phyloP scores from a whole-genome alignment of 371 early-diverging fungal genomes.

The Mucor saturninus region DNA sequence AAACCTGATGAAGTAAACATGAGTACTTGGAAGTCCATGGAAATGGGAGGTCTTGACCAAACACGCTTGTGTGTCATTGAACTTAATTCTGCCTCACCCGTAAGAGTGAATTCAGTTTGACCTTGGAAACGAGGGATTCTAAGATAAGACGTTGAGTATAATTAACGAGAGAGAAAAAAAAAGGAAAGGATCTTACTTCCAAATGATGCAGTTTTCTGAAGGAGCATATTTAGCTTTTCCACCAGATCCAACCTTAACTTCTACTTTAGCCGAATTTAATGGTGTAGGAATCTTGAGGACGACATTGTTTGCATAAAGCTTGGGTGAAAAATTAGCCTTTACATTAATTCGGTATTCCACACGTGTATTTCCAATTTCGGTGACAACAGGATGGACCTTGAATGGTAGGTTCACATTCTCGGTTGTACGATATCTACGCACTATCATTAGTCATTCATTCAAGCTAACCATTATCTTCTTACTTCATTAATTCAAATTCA shows the following conservation, averaged over 20 bases:
- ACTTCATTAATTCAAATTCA: slow-evolving; percentile 93
- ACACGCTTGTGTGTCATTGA: slow-evolving; percentile 78
- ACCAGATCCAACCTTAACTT: slow-evolving; percentile 66
- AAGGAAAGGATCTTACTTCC: slow-evolving; percentile 70
- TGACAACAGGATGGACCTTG: slow-evolving; percentile 84
- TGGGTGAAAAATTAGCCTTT: slow-evolving; percentile 77
- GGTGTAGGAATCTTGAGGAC: slow-evolving; percentile 85
- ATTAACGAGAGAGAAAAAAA: neutral
- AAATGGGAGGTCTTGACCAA: slow-evolving; percentile 91
- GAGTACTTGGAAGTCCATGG: slow-evolving; percentile 87
- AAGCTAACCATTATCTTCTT: slow-evolving; percentile 9
- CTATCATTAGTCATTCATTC: neutral
- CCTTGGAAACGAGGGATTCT: slow-evolving; percentile 88
- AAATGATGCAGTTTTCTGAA: slow-evolving; percentile 82
- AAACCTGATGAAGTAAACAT: slow-evolving; percentile 92
- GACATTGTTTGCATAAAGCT: slow-evolving; percentile 82
- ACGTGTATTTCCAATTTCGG: slow-evolving; percentile 74
- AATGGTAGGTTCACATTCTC: slow-evolving; percentile 89
- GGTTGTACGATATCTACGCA: slow-evolving; percentile 78
- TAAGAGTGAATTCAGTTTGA: slow-evolving; percentile 75
- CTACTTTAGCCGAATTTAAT: slow-evolving; percentile 77
- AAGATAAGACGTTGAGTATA: neutral
- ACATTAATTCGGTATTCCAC: slow-evolving; percentile 84
- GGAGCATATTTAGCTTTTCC: slow-evolving; percentile 91
- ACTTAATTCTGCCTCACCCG: slow-evolving; percentile 75